Evolutionary conservation across 192 early-diverging fungal genomes (phyloP).

Genomic region (Coemansia sp.): DNA sequence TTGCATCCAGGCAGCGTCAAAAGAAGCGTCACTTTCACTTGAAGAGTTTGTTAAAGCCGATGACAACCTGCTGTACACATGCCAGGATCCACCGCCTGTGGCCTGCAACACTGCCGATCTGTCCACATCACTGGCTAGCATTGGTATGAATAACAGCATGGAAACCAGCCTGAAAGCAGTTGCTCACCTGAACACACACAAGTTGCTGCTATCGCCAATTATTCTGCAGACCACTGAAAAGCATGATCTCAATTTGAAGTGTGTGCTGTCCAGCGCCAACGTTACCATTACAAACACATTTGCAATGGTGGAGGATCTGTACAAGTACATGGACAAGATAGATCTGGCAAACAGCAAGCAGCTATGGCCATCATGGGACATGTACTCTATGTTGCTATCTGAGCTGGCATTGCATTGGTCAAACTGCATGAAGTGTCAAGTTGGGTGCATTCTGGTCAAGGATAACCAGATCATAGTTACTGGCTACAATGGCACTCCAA

Average conservation of each 20-base stretch:
- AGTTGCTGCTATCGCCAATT: slow-evolving; percentile 17
- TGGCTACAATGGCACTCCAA: slow-evolving; percentile 98
- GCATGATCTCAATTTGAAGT: slow-evolving; percentile 29
- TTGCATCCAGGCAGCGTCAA: slow-evolving; percentile 11
- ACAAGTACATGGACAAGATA: slow-evolving; percentile 48
- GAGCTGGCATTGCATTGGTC: slow-evolving; percentile 84
- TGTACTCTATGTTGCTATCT: slow-evolving; percentile 94
- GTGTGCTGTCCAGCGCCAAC: slow-evolving; percentile 53
- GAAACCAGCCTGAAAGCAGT: background rate
- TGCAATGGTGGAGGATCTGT: slow-evolving; percentile 28
- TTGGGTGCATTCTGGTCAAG: slow-evolving; percentile 90
- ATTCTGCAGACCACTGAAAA: slow-evolving; percentile 17
- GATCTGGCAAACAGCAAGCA: slow-evolving; percentile 70
- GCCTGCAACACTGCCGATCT: slow-evolving; percentile 6
- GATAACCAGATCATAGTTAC: slow-evolving; percentile 89
- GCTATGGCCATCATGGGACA: slow-evolving; percentile 91
- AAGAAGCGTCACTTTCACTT: slow-evolving; percentile 19
- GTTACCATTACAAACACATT: slow-evolving; percentile 65
- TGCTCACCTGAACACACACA: background rate
- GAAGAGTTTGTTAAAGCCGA: slow-evolving; percentile 61
- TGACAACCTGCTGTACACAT: slow-evolving; percentile 54
- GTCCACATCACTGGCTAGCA: slow-evolving; percentile 3
- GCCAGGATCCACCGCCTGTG: slow-evolving; percentile 8
- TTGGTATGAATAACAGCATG: slow-evolving; percentile 4
- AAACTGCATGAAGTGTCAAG: slow-evolving; percentile 99